Percentiles rank a stretch among this genome's conserved stretches.
Conservation (phyloP, 2,329 filamentous ascomycete species). For the Apiospora rasikravindrae region DNA sequence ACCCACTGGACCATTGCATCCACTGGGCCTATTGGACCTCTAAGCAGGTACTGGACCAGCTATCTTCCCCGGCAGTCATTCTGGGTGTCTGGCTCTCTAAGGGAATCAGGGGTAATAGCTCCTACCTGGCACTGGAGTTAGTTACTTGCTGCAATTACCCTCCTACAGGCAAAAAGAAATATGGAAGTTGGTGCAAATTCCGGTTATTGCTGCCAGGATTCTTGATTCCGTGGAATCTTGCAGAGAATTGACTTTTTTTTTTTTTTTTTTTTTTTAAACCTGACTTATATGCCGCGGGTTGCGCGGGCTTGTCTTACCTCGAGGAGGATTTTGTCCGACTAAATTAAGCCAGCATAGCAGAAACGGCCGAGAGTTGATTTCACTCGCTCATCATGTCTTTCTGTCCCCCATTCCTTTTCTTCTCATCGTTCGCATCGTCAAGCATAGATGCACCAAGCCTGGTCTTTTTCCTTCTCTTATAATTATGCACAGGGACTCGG, state of each 20-base stretch:
- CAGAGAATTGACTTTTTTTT: neutral
- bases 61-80: neutral
- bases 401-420: neutral
- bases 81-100: neutral
- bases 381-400: neutral
- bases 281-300: neutral
- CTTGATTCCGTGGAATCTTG: neutral
- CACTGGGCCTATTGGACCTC: too few relatives aligned
- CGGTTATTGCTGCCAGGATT: neutral
- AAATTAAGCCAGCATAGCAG: neutral
- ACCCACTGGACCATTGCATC: neutral
- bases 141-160: neutral
- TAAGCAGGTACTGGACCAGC: neutral
- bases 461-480: neutral
- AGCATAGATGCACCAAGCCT: neutral
- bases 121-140: neutral
- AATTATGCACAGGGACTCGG: neutral
- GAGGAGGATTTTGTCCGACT: neutral
- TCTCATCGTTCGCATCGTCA: neutral
- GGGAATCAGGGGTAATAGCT: neutral
- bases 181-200: neutral
- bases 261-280: too few relatives aligned
- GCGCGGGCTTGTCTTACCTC: neutral
- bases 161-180: constrained; percentile 6
- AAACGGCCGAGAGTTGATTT: neutral